Base-by-base conservation (phyloP, 306 rosid genomes). In the Fragaria ananassa region DNA sequence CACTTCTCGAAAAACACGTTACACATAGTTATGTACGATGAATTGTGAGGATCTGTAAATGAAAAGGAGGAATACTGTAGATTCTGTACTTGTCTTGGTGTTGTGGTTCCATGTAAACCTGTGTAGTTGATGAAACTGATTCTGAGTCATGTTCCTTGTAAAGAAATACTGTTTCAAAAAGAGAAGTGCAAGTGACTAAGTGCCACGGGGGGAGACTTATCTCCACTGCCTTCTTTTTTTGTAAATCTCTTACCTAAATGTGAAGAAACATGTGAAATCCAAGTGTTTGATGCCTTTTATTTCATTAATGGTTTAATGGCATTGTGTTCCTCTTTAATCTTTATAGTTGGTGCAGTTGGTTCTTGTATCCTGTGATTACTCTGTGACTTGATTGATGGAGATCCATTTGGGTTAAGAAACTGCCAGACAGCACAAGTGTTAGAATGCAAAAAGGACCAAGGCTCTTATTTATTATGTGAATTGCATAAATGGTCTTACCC, bases 181-280 rank as follows among this genome's bases (percentile, higher is more conserved):
- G 50, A 37, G 49, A 65, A 65, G 47, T 3, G 6, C 2, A 45
- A 69, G 73, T 69, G 73, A 23, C 39, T 8, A 69, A 23, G 74
- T 73, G 39, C 27, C 76, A 41, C 18, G 68, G 23, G 51, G 23
- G 68, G 17, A 2, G 18, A 27, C 8, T 73, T 6, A 51, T 73
- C 77, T 3, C 45, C 31, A 18, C 27, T 18, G 58, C 57, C 68
- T 60, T 10, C 56, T 60, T 17, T 10, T 42, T 57, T 51, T 11
- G 35, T 27, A 17, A 27, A 41, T 17, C 45, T 17, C 60, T 74
- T 44, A 58, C 44, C 69, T 74, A 58, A 15, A 44, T 58, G 57
- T 60, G 57, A 60, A 61, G 77, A 29, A 25, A 25, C 77, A 60
- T 60, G 77, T 74, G 77, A 74, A 60, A 25, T 60, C 77, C 31